Conservation (phyloP, 176 grass and related monocot species). For the Oryza punctata region DNA sequence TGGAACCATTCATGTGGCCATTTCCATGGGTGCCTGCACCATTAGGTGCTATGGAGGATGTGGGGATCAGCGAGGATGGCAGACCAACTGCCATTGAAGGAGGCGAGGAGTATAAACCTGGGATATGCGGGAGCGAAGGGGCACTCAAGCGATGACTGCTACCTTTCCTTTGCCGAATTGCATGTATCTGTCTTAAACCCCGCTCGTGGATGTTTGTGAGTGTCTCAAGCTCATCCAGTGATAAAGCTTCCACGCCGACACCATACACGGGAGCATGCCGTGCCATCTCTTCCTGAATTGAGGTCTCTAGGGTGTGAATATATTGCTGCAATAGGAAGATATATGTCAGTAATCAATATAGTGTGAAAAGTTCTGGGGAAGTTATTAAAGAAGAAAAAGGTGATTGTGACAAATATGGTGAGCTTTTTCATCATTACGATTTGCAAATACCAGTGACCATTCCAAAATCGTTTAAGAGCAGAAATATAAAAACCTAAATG, state of each 20-base stretch:
- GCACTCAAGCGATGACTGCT: conserved; percentile 55
- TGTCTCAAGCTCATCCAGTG: conserved; percentile 74
- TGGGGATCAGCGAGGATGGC: conserved; percentile 63
- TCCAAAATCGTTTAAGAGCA: not conserved
- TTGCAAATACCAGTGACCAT: not conserved
- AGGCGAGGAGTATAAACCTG: conserved; percentile 61
- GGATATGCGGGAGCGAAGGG: conserved; percentile 49
- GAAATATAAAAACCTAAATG: not conserved
- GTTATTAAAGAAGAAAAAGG: not conserved
- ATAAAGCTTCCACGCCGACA: conserved; percentile 70
- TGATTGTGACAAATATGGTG: not conserved
- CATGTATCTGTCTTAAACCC: conserved; percentile 70
- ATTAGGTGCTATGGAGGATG: conserved; percentile 63
- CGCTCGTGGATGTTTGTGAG: conserved; percentile 83
- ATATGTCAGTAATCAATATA: conserved; percentile 23
- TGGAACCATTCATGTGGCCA: conserved; percentile 50
- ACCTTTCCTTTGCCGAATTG: conserved; percentile 68
- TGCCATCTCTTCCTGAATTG: conserved; percentile 90
- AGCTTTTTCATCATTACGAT: conserved; percentile 4
- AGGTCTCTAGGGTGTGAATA: conserved; percentile 79
- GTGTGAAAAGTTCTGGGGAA: not conserved
- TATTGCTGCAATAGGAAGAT: conserved; percentile 81
- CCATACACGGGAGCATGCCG: conserved; percentile 87
- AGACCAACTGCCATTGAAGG: conserved; percentile 56
- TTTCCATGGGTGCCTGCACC: conserved; percentile 64